Percentiles rank a stretch among this genome's conserved stretches.
These are phyloP conservation scores for Ormosia semicastrata DNA, from an alignment of 306 rosid genomes.

Conservation along the genomic window DNA sequence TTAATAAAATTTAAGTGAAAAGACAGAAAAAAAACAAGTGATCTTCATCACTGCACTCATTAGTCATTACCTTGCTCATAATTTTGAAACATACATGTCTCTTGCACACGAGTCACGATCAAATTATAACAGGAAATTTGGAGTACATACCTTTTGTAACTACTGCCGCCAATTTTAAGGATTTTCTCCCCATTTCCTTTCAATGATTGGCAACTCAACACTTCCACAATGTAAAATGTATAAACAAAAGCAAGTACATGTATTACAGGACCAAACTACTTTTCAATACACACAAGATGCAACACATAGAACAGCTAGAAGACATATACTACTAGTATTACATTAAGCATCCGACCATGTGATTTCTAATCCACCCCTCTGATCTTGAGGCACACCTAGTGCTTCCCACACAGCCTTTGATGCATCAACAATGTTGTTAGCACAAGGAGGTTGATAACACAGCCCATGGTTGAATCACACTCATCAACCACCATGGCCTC, in stretches of 20 bases:
- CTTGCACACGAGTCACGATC: no score
- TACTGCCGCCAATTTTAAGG: no score
- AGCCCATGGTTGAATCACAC: slow-evolving; percentile 43
- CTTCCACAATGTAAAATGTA: background rate
- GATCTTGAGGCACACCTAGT: background rate
- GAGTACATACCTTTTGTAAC: no score
- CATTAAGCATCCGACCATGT: slow-evolving; percentile 1
- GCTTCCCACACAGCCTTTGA: slow-evolving; percentile 11
- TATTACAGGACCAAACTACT: background rate
- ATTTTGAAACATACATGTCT: no score
- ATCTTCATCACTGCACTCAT: no score
- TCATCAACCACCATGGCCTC: slow-evolving; percentile 42
- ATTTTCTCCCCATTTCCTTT: no score
- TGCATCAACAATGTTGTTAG: slow-evolving; percentile 34
- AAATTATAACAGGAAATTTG: no score
- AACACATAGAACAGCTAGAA: background rate
- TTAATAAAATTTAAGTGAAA: no score
- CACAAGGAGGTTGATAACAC: slow-evolving; percentile 41
- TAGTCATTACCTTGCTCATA: no score
- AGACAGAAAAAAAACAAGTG: no score
- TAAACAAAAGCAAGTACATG: background rate
- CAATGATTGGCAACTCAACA: no score
- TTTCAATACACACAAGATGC: background rate
- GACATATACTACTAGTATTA: no score
- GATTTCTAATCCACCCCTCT: background rate